Evolutionary conservation across 257 asterid species (phyloP).

Genomic region (Eustoma russellianum): DNA sequence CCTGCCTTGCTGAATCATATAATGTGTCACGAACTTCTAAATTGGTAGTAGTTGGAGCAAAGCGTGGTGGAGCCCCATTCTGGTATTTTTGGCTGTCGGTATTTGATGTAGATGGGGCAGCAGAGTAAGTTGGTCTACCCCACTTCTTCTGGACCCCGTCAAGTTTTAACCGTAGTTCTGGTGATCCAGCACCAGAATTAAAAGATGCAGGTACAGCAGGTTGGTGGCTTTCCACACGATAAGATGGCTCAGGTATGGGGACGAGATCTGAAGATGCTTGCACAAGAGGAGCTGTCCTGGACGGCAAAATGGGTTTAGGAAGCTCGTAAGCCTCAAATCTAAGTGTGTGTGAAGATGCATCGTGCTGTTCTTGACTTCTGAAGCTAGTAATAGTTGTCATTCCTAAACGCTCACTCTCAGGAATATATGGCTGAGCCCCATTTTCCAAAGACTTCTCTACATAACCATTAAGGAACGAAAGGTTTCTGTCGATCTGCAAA

Average conservation of each 20-base stretch:
- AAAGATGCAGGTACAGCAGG: slow-evolving; percentile 28
- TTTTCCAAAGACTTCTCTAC: slow-evolving; percentile 71
- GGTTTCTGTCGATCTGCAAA: slow-evolving; percentile 69
- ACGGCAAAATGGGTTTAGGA: slow-evolving; percentile 58
- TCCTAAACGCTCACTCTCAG: slow-evolving; percentile 70
- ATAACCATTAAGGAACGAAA: slow-evolving; percentile 60
- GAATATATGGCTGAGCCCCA: slow-evolving; percentile 82
- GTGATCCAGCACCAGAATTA: slow-evolving; percentile 36
- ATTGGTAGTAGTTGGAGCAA: slow-evolving; percentile 31
- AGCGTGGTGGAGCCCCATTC: slow-evolving; percentile 41
- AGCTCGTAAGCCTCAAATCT: slow-evolving; percentile 94
- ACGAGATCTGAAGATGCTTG: slow-evolving; percentile 57
- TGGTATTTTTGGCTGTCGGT: slow-evolving; percentile 32
- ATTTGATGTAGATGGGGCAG: slow-evolving; percentile 52
- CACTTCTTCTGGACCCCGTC: slow-evolving; percentile 93
- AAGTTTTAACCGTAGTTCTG: slow-evolving; percentile 71
- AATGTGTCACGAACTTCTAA: slow-evolving; percentile 31
- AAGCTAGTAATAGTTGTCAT: slow-evolving; percentile 36
- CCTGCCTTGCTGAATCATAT: slow-evolving; percentile 51
- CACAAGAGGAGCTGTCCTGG: slow-evolving; percentile 29
- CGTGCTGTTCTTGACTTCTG: slow-evolving; percentile 60
- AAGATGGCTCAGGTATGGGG: slow-evolving; percentile 56
- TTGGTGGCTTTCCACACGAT: slow-evolving; percentile 38
- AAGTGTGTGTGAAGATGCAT: slow-evolving; percentile 52
- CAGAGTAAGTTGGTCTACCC: slow-evolving; percentile 74